phyloP scores from a whole-genome alignment of 116 monocot genomes.

The Zostera marina region DNA sequence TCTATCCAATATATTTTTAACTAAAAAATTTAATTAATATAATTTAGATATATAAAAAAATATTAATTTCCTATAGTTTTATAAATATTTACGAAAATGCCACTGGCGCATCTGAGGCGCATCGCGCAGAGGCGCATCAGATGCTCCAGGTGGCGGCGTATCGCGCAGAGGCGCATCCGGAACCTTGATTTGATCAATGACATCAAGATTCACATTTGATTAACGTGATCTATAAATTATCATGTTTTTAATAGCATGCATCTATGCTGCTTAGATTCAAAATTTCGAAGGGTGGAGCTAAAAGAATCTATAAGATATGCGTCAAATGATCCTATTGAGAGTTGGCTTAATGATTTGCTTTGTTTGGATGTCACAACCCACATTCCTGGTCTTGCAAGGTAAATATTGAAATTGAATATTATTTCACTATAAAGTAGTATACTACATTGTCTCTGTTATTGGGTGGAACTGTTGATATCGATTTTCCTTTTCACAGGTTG shows the following conservation, averaged over 20 bases:
- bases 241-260: not conserved
- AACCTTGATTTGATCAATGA: no score
- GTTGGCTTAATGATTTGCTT: constrained; percentile 85
- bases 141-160: no score
- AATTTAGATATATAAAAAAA: no score
- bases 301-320: constrained; percentile 93
- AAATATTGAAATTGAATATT: not conserved
- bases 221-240: not conserved
- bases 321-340: constrained; percentile 88
- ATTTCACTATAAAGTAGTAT: not conserved
- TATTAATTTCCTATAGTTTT: no score
- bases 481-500: constrained; percentile 22
- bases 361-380: constrained; percentile 77
- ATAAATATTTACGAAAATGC: no score
- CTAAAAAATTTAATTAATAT: no score
- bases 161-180: no score
- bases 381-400: constrained; percentile 62
- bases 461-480: not conserved
- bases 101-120: no score
- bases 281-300: constrained; percentile 77
- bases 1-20: no score
- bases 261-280: constrained; percentile 26
- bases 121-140: no score
- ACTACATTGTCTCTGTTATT: not conserved
- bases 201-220: not conserved